Conservation (phyloP, 2,329 filamentous ascomycete genomes). For the Cordyceps cateniannulata region DNA sequence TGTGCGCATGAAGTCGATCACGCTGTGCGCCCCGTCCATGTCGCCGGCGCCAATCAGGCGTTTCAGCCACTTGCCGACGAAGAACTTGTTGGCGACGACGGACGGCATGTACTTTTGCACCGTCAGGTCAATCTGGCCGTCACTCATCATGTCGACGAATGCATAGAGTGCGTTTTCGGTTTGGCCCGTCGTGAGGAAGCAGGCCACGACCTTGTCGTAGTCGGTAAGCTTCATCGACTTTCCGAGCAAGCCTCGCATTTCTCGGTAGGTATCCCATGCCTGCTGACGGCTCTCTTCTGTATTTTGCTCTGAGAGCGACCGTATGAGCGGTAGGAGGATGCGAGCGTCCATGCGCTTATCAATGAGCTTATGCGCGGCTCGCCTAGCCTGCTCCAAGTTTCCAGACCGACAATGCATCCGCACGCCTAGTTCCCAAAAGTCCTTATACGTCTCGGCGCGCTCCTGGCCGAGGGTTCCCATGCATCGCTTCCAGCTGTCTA, state of each 20-base stretch:
- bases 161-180: conserved; percentile 64
- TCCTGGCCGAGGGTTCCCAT: conserved; percentile 45
- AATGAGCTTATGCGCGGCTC: conserved; percentile 49
- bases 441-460: conserved; percentile 37
- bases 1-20: conserved; percentile 69
- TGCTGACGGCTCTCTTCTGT: conserved; percentile 40
- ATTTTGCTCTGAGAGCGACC: conserved; percentile 51
- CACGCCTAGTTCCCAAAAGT: conserved; percentile 60
- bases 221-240: conserved; percentile 60
- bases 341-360: conserved; percentile 43
- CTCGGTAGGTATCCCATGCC: conserved; percentile 63
- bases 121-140: conserved; percentile 44
- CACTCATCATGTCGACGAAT: conserved; percentile 86
- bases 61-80: conserved; percentile 86
- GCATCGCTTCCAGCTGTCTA: conserved; percentile 57
- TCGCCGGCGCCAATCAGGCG: conserved; percentile 68
- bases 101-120: conserved; percentile 39
- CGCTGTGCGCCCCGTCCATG: conserved; percentile 62
- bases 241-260: conserved; percentile 55
- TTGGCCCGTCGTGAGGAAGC: conserved; percentile 61
- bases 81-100: conserved; percentile 63
- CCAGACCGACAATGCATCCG: conserved; percentile 55
- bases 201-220: conserved; percentile 67
- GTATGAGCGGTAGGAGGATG: conserved; percentile 62
- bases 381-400: conserved; percentile 52